These are phyloP conservation scores for Gliomastix tumulicola DNA, from an alignment of 2,329 filamentous ascomycete species.

Conservation along the genomic window DNA sequence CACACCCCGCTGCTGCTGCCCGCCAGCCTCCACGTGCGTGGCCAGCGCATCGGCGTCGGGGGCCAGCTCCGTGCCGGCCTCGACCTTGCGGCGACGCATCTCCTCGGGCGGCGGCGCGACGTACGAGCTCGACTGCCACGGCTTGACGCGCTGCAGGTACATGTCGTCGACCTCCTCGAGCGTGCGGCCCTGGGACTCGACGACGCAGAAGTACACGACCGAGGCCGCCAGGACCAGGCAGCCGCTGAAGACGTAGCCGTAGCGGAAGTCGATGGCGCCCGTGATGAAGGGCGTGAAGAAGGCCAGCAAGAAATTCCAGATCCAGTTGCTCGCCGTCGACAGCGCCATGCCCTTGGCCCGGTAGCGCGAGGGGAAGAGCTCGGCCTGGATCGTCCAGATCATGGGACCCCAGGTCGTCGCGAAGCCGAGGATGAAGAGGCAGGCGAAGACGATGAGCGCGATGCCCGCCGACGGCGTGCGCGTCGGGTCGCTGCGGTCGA, in stretches of 20 bases:
- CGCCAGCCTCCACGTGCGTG: no score
- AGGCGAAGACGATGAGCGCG: conserved; percentile 56
- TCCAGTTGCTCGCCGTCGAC: conserved; percentile 58
- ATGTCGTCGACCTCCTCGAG: conserved; percentile 77
- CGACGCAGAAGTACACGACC: conserved; percentile 71
- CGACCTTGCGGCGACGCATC: conserved; percentile 30
- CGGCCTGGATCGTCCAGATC: conserved; percentile 57
- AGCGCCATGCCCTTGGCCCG: conserved; percentile 54
- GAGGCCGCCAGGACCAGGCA: conserved; percentile 59
- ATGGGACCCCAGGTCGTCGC: conserved; percentile 63
- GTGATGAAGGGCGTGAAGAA: conserved; percentile 82
- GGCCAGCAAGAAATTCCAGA: conserved; percentile 67
- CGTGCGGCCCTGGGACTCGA: conserved; percentile 65
- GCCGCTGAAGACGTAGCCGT: conserved; percentile 70
- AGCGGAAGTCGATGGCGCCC: conserved; percentile 61
- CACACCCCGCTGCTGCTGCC: no score
- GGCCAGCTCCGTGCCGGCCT: conserved; percentile 30
- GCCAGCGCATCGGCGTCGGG: no score
- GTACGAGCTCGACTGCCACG: conserved; percentile 56
- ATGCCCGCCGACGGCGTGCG: conserved; percentile 39
- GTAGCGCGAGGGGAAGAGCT: conserved; percentile 58
- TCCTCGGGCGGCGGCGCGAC: conserved; percentile 32
- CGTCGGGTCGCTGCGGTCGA: conserved; percentile 25
- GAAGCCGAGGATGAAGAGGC: conserved; percentile 58
- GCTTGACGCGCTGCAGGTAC: conserved; percentile 60